Percentiles rank a stretch among this genome's conserved stretches.
phyloP scores from a whole-genome alignment of 2,329 filamentous ascomycete species.

The Ophiostoma ips region DNA sequence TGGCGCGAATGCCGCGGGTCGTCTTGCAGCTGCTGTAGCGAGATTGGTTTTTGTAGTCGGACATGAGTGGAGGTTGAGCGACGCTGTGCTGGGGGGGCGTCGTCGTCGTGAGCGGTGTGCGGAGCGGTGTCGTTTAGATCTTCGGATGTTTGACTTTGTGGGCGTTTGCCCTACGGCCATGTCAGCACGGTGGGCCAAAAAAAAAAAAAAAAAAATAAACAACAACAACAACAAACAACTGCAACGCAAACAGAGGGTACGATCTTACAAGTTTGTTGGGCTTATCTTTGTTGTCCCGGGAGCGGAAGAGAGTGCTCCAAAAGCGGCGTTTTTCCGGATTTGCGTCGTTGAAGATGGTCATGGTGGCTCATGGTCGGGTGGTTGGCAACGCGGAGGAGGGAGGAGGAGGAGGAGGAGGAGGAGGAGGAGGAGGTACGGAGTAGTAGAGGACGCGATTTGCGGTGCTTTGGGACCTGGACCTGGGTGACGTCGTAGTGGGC shows the following conservation, averaged over 20 bases:
- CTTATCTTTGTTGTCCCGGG: slow-evolving; percentile 26
- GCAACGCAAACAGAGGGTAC: too few species aligned
- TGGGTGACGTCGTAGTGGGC: slow-evolving; percentile 1
- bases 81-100: neutral
- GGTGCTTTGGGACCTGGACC: neutral
- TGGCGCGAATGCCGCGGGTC: neutral
- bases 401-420: neutral
- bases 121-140: neutral
- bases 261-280: slow-evolving; percentile 23
- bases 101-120: neutral
- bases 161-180: slow-evolving; percentile 20
- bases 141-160: slow-evolving; percentile 16
- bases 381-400: neutral
- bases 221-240: too few species aligned
- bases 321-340: slow-evolving; percentile 33
- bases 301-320: slow-evolving; percentile 34
- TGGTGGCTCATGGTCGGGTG: slow-evolving; percentile 8
- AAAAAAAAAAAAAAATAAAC: too few species aligned
- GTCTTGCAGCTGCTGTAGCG: neutral
- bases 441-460: neutral
- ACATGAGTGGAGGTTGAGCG: neutral
- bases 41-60: slow-evolving; percentile 3
- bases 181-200: slow-evolving; percentile 1
- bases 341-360: slow-evolving; percentile 22
- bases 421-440: neutral